Base-by-base conservation (phyloP, 2,329 filamentous ascomycete species). In the Microthyrium microscopicum region DNA sequence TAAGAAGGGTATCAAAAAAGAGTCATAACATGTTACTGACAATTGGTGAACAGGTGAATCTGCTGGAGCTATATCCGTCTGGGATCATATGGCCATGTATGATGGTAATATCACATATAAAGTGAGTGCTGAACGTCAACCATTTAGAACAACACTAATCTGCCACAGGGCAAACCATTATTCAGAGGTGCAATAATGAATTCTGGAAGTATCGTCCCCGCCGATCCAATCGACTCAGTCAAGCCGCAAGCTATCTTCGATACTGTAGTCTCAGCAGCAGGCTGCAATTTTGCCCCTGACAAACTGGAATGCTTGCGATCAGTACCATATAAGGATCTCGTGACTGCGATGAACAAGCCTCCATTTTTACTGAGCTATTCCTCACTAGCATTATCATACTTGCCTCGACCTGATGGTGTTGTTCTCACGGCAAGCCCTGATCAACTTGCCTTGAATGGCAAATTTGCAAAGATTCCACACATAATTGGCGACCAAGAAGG, bases 101-200 rank as follows among this genome's bases (percentile, higher is more conserved):
- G 67, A 72, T 24, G 80, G 81, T 5, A 61, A 87, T 50, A 68
- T 71, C 47, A 73, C 60, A 1, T 84, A 85, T 57, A 82, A 84
- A n/a, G n/a, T n/a, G n/a, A n/a, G n/a, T n/a, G n/a, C n/a, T n/a
- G n/a, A n/a, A n/a, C n/a, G n/a, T n/a, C n/a, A n/a, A n/a, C n/a
- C n/a, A n/a, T n/a, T n/a, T n/a, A n/a, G n/a, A n/a, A n/a, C n/a
- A n/a, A n/a, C n/a, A n/a, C n/a, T n/a, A n/a, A n/a, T n/a, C n/a
- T n/a, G n/a, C n/a, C n/a, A n/a, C n/a, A n/a, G 3, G 77, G 73
- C 34, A 72, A 77, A 44, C 61, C 73, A 1, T 62, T 89, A 1
- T 87, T 89, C 65, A 69, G 76, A 18, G 79, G 61, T 1, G 79
- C 62, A 18, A 85, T 87, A 44, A 85, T 89, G 79, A 69, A 38